Conservation (phyloP, 192 early-diverging fungal species). For the Mycoemilia scoparia region DNA sequence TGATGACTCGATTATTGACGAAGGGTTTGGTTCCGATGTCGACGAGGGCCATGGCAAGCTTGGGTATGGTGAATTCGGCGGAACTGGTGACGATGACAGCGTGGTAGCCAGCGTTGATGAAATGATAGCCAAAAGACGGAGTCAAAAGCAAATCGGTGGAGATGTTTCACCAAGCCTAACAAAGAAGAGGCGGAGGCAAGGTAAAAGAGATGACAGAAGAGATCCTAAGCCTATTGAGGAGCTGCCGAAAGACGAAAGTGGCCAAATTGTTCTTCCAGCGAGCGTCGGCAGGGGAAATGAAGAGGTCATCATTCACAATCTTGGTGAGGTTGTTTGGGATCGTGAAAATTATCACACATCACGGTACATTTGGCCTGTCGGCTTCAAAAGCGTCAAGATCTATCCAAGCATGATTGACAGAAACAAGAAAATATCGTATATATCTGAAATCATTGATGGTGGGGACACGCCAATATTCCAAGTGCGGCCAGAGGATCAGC, state of each 20-base stretch:
- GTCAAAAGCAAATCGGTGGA: background rate
- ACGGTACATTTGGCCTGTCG: constrained; percentile 50
- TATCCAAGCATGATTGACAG: constrained; percentile 37
- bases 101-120: constrained; percentile 1
- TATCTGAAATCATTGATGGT: constrained; percentile 48
- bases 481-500: constrained; percentile 48
- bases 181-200: constrained; percentile 23
- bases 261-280: constrained; percentile 34
- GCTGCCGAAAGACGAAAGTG: constrained; percentile 30
- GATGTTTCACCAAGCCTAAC: constrained; percentile 1
- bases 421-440: constrained; percentile 33
- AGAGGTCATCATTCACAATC: constrained; percentile 34
- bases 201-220: constrained; percentile 38
- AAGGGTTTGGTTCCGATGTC: constrained; percentile 1
- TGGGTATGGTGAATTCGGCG: background rate
- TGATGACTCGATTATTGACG: constrained; percentile 4
- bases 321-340: constrained; percentile 40
- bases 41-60: constrained; percentile 3
- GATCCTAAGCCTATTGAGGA: constrained; percentile 36
- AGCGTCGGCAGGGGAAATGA: constrained; percentile 40
- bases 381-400: constrained; percentile 42
- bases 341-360: constrained; percentile 45
- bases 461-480: constrained; percentile 40
- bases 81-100: constrained; percentile 4
- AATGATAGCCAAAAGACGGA: background rate